Conservation (phyloP, 352 stramenopile genomes). For the Globisporangium alternatum region DNA sequence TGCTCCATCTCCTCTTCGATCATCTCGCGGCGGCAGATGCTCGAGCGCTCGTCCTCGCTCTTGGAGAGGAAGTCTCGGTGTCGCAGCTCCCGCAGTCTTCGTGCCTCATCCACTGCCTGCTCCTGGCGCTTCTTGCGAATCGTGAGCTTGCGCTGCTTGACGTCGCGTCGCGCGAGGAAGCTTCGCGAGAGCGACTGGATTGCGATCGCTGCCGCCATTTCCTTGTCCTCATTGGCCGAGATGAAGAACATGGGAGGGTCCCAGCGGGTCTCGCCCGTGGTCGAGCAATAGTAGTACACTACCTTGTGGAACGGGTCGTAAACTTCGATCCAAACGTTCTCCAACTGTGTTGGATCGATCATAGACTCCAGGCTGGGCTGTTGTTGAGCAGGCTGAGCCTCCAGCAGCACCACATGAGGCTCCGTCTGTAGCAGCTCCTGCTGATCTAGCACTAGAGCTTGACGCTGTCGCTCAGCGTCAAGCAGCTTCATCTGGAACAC, state of each 20-base stretch:
- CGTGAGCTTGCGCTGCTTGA: constrained; percentile 29
- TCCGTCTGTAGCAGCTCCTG: background rate
- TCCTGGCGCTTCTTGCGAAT: constrained; percentile 27
- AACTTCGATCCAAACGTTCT: constrained; percentile 52
- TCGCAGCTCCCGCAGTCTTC: constrained; percentile 20
- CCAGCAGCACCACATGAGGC: background rate
- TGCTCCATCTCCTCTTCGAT: constrained; percentile 54
- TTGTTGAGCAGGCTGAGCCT: background rate
- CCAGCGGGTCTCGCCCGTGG: constrained; percentile 45
- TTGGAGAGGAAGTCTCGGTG: constrained; percentile 24
- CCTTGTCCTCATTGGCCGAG: constrained; percentile 33
- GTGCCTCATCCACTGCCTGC: constrained; percentile 19
- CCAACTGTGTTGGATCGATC: background rate
- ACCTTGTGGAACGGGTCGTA: constrained; percentile 55
- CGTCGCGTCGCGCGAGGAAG: constrained; percentile 28
- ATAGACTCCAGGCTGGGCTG: background rate
- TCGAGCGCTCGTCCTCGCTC: constrained; percentile 34
- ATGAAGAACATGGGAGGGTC: constrained; percentile 38
- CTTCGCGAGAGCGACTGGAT: constrained; percentile 55
- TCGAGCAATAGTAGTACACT: constrained; percentile 58
- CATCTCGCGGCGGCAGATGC: constrained; percentile 42
- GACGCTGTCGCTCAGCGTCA: background rate
- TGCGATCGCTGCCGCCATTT: constrained; percentile 45
- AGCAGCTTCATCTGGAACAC: constrained; percentile 34
- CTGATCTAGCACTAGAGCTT: background rate